Percentiles rank a stretch among this genome's conserved stretches.
Evolutionary conservation across 2,329 filamentous ascomycete genomes (phyloP).

Genomic region (Aspergillus sp.): DNA sequence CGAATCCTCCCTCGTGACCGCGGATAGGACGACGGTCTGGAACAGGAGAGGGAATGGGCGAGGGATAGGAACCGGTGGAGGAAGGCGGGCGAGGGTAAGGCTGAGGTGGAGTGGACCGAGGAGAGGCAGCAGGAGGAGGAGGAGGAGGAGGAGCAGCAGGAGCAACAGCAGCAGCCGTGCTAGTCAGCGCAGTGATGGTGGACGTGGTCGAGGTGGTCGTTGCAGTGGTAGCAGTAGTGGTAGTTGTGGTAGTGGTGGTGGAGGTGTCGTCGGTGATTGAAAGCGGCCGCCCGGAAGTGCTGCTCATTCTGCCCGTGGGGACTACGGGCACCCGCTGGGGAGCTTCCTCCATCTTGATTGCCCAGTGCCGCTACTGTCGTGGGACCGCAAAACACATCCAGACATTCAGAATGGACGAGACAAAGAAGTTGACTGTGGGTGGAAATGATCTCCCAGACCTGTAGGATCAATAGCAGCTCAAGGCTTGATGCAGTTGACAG

Average conservation of each 20-base stretch:
- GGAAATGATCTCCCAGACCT: neutral
- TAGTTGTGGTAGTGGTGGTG: slow-evolving; percentile 7
- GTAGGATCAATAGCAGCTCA: neutral
- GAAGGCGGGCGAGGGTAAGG: neutral
- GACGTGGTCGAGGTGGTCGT: slow-evolving; percentile 8
- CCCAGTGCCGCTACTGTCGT: neutral
- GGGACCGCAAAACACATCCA: neutral
- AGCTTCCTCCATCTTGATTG: slow-evolving; percentile 29
- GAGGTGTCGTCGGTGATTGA: slow-evolving; percentile 15
- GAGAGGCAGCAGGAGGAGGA: slow-evolving; percentile 14
- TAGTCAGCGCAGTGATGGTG: slow-evolving; percentile 12
- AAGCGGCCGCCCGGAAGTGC: slow-evolving; percentile 20
- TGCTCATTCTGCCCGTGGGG: slow-evolving; percentile 30
- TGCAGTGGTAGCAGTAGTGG: slow-evolving; percentile 1
- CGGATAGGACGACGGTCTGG: slow-evolving; percentile 15
- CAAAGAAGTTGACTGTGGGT: neutral
- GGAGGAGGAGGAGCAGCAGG: slow-evolving; percentile 9
- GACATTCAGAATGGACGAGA: neutral
- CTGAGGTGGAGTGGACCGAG: slow-evolving; percentile 5
- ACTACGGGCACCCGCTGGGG: slow-evolving; percentile 11
- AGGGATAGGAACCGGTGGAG: neutral
- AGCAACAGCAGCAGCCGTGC: slow-evolving; percentile 12
- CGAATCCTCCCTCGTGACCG: slow-evolving; percentile 49
- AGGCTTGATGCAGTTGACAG: neutral
- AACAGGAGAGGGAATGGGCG: slow-evolving; percentile 13